Conservation (phyloP, 805 yeast species). For the Ogataea populi-albae region DNA sequence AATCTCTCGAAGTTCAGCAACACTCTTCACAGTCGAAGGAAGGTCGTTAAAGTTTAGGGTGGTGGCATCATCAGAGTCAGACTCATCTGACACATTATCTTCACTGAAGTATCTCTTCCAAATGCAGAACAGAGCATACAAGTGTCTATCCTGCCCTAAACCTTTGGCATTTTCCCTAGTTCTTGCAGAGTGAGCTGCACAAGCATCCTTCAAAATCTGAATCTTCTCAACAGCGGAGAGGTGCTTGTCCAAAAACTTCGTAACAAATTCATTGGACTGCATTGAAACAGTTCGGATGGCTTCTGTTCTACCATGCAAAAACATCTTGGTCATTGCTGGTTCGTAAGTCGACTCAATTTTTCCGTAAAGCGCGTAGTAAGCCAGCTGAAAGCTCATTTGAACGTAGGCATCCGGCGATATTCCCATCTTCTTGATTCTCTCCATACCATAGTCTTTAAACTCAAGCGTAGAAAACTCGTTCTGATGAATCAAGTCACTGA, state of each 20-base stretch:
- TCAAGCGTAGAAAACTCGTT: slow-evolving; percentile 83
- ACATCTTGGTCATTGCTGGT: slow-evolving; percentile 92
- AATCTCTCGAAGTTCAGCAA: slow-evolving; percentile 36
- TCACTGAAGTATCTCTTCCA: slow-evolving; percentile 65
- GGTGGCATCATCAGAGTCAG: slow-evolving; percentile 33
- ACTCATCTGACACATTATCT: slow-evolving; percentile 24
- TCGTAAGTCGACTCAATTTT: slow-evolving; percentile 92
- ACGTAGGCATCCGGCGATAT: slow-evolving; percentile 92
- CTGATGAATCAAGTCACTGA: slow-evolving; percentile 83
- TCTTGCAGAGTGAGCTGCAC: slow-evolving; percentile 62
- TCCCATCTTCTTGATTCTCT: slow-evolving; percentile 76
- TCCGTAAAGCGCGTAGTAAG: slow-evolving; percentile 88
- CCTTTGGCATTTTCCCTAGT: slow-evolving; percentile 73
- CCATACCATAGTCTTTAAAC: slow-evolving; percentile 69
- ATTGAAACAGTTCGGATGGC: slow-evolving; percentile 82
- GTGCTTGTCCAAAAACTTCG: slow-evolving; percentile 73
- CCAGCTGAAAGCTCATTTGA: slow-evolving; percentile 91
- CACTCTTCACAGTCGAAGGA: slow-evolving; percentile 22
- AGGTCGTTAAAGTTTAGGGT: slow-evolving; percentile 30
- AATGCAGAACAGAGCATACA: slow-evolving; percentile 81
- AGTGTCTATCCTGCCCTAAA: slow-evolving; percentile 87
- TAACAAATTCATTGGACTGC: slow-evolving; percentile 77
- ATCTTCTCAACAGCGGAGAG: slow-evolving; percentile 59
- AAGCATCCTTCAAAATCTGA: slow-evolving; percentile 61
- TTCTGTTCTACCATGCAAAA: slow-evolving; percentile 89